These are phyloP conservation scores for Blastobotrys robertii DNA, from an alignment of 805 yeast species.

Conservation along the genomic window DNA sequence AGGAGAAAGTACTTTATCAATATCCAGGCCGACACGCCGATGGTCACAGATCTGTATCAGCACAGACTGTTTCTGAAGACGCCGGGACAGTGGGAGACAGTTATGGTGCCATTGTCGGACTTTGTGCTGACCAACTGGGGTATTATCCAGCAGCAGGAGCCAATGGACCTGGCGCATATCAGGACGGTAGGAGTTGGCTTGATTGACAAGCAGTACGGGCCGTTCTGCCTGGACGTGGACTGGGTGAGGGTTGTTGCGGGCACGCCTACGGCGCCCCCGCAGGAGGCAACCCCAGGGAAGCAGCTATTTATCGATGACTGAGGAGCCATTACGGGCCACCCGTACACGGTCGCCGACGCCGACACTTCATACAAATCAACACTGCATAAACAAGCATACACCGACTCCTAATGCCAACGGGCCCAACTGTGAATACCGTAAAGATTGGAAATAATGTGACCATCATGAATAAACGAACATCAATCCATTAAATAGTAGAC, in stretches of 20 bases:
- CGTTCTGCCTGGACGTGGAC: constrained; percentile 58
- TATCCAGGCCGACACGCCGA: constrained; percentile 71
- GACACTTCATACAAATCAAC: too few species aligned
- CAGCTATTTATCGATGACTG: constrained; percentile 17
- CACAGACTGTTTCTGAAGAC: constrained; percentile 63
- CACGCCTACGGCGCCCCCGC: background rate
- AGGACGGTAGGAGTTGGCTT: constrained; percentile 72
- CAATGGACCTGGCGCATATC: constrained; percentile 52
- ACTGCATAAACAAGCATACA: too few species aligned
- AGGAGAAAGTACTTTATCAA: constrained; percentile 67
- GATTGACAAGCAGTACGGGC: constrained; percentile 69
- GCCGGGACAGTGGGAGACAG: constrained; percentile 79
- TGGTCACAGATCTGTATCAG: constrained; percentile 71
- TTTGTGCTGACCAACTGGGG: constrained; percentile 82
- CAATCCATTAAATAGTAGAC: too few species aligned
- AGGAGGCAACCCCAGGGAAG: constrained; percentile 17
- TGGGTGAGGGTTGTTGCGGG: constrained; percentile 52
- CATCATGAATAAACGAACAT: too few species aligned
- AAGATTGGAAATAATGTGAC: too few species aligned
- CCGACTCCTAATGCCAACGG: background rate
- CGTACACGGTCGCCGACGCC: too few species aligned
- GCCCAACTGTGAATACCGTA: background rate
- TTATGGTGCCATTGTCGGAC: constrained; percentile 64
- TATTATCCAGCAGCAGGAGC: constrained; percentile 46
- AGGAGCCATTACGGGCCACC: background rate